Conservation (phyloP, 179 eudicot species). For the Heliamphora pulchella region DNA sequence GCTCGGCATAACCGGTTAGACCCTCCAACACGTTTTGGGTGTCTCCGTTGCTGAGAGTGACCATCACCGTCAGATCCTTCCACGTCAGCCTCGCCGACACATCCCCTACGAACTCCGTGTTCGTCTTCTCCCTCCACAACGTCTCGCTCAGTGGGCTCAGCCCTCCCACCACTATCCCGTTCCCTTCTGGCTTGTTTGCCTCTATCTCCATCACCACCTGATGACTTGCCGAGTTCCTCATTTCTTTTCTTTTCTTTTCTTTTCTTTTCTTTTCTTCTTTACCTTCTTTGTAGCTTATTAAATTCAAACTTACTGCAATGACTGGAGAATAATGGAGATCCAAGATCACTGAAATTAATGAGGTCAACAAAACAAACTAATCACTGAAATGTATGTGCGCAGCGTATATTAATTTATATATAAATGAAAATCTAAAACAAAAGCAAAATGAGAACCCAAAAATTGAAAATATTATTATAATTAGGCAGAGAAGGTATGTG, state of each 20-base stretch:
- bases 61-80: conserved; percentile 84
- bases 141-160: conserved; percentile 84
- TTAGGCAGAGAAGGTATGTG: too few relatives aligned
- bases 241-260: background rate
- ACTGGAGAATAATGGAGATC: too few relatives aligned
- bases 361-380: too few relatives aligned
- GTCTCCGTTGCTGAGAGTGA: conserved; percentile 65
- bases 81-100: conserved; percentile 88
- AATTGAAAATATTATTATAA: too few relatives aligned
- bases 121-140: conserved; percentile 59
- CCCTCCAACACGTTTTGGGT: conserved; percentile 77
- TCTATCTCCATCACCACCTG: conserved; percentile 59
- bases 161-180: conserved; percentile 36
- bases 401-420: too few relatives aligned
- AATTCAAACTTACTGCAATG: too few relatives aligned
- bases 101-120: conserved; percentile 52
- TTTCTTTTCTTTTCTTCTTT: background rate
- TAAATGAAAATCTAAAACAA: too few relatives aligned
- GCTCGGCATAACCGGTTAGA: conserved; percentile 83
- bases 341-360: too few relatives aligned
- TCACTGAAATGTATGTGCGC: too few relatives aligned
- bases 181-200: conserved; percentile 26
- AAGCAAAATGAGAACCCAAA: too few relatives aligned
- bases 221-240: conserved; percentile 13
- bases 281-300: background rate